Evolutionary conservation across 2,329 filamentous ascomycete species (phyloP), one percentile per base, ranked within the genome.

Genomic region (Colletotrichum sojae): DNA sequence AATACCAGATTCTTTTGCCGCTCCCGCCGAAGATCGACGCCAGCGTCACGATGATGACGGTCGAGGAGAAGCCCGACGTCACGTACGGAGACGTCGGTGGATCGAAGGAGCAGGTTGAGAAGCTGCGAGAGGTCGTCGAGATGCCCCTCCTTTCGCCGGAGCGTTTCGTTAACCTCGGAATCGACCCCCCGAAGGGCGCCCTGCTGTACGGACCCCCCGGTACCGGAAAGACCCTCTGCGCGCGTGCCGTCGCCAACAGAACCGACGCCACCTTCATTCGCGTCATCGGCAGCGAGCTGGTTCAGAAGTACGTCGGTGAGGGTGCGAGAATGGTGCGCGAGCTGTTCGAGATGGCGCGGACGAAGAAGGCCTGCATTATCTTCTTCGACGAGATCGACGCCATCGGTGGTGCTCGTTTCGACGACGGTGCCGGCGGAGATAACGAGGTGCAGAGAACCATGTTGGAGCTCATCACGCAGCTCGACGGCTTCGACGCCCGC

Each of bases 11-110:
- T 77, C 91, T 99, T 81, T 88, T 99, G 55, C 96, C 96, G 43
- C 85, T 99, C 63, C 96, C 96, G 51, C 96, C 96, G 43, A 99
- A 98, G 88, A 99, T 99, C 84, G 96, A 99, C 78, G 95, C 96
- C 62, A 97, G 94, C 75, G 96, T 99, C 74, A 99, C 96, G 46
- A 99, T 99, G 96, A 99, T 99, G 96, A 98, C 96, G 58, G 96
- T 99, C 73, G 96, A 99, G 85, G 96, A 99, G 85, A 99, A 99
- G 87, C 96, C 96, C 16, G 96, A 99, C 81, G 96, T 99, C 71
- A 99, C 96, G 71, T 99, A 99, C 76, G 96, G 96, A 75, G 96
- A 99, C 85, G 95, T 99, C 48, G 96, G 96, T 83, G 96, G 96
- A 65, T 98, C 95, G 89, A 99, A 99, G 84, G 96, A 99, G 83